phyloP scores from a whole-genome alignment of 179 eudicot genomes.

The Pouteria campechiana region DNA sequence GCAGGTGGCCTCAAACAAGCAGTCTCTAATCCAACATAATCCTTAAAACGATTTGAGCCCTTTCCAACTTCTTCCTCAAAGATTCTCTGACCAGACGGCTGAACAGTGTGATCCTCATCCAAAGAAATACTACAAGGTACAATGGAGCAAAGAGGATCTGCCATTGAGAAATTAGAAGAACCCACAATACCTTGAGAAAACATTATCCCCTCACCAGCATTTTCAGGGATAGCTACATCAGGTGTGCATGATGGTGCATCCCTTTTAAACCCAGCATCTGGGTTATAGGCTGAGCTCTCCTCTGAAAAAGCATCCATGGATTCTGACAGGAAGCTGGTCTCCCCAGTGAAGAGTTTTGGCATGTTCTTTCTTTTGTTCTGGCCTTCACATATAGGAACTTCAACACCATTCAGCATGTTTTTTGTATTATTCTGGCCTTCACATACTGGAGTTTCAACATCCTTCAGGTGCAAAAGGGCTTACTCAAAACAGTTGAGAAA shows the following conservation, averaged over 20 bases:
- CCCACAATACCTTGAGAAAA: constrained; percentile 30
- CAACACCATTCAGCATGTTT: too few relatives aligned
- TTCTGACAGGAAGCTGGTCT: constrained; percentile 79
- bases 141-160: constrained; percentile 84
- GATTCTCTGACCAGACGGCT: too few relatives aligned
- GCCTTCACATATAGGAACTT: too few relatives aligned
- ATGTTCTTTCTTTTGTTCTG: too few relatives aligned
- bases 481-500: too few relatives aligned
- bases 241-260: constrained; percentile 37
- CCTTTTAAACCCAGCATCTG: constrained; percentile 12
- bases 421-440: too few relatives aligned
- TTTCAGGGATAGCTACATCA: constrained; percentile 17
- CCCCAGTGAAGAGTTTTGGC: constrained; percentile 26
- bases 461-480: too few relatives aligned
- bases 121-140: constrained; percentile 82
- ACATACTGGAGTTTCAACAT: too few relatives aligned
- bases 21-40: too few relatives aligned
- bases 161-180: constrained; percentile 31
- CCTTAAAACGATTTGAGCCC: too few relatives aligned
- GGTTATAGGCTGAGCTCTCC: constrained; percentile 45
- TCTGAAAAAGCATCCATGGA: constrained; percentile 66
- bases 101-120: too few relatives aligned
- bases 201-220: constrained; percentile 12
- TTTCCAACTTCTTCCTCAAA: constrained; percentile 12
- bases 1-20: too few relatives aligned